Evolutionary conservation across 1,284 basidiomycete genomes (phyloP), one percentile per base, ranked within the genome.

Genomic region (Takashimella koratensis): DNA sequence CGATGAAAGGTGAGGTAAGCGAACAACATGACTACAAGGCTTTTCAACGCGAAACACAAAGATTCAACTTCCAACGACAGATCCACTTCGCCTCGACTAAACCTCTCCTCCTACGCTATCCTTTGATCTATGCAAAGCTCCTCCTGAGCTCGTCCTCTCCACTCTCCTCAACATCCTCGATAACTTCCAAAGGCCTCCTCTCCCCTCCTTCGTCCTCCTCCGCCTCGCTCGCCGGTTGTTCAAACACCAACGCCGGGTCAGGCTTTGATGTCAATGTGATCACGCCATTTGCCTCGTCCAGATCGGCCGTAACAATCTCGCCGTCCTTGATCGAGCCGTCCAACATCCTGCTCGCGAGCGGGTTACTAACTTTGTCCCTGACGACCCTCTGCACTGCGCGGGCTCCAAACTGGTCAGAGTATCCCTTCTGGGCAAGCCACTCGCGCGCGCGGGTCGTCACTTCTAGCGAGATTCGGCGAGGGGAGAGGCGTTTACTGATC

Each of bases 331-430:
- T 84, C 2, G 83, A 85, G 1, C 89, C 90, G 46, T 79, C 80
- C 60, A 93, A 74, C 66, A 92, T 63, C 68, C 85, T 87, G 67
- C 83, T 82, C 0, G 90, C 88, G 20, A 92, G 77, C 22, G 86
- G 87, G 78, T 88, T 88, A 36, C 90, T 72, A 10, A 92, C 85
- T 64, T 86, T 82, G 52, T 84, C 85, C 54, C 86, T 79, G 8
- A 92, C 85, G n/a, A 90, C 83, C 22, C 88, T 78, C 24, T 86
- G 85, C 51, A 92, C 87, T 11, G 89, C 87, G 25, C 93, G 80
- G 0, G 92, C 93, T 19, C 93, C 81, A 73, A 93, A 97, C 21
- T 86, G 74, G 46, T 90, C 84, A 12, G 89, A 89, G 74, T 91
- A 95, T 0, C 94, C 94, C 52, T 85, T 79, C 57, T 82, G 68